Conservation (phyloP, 2,329 filamentous ascomycete genomes). For the Septoria linicola region DNA sequence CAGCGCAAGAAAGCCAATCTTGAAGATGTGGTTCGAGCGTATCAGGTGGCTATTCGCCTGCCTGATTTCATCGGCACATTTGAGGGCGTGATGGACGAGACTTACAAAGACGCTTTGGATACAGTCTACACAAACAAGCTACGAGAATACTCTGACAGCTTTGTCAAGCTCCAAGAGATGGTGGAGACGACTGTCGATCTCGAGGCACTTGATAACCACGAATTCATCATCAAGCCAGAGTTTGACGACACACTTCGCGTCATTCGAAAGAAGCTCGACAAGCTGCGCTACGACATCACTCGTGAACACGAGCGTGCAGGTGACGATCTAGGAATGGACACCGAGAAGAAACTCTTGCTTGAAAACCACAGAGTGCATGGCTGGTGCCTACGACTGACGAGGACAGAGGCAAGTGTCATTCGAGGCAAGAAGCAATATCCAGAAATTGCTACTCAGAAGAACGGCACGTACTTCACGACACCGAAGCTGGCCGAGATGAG, state of each 20-base stretch:
- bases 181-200: conserved; percentile 97
- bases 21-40: conserved; percentile 92
- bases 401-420: conserved; percentile 87
- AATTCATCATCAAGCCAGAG: conserved; percentile 98
- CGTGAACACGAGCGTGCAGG: conserved; percentile 75
- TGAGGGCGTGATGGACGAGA: conserved; percentile 92
- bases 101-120: conserved; percentile 84
- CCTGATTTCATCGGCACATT: conserved; percentile 87
- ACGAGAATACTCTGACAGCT: conserved; percentile 67
- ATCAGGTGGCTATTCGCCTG: conserved; percentile 88
- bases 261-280: conserved; percentile 90
- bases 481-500: conserved; percentile 74
- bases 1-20: conserved; percentile 87
- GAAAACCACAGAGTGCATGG: conserved; percentile 96
- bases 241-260: conserved; percentile 85
- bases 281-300: conserved; percentile 77
- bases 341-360: conserved; percentile 97
- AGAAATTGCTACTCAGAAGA: conserved; percentile 97
- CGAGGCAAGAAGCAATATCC: conserved; percentile 87
- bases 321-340: conserved; percentile 80
- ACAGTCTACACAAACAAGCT: conserved; percentile 83
- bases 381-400: conserved; percentile 91
- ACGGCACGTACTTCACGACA: conserved; percentile 97
- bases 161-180: conserved; percentile 91
- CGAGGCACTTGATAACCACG: conserved; percentile 90